Conservation (phyloP, 2,329 filamentous ascomycete species). For the Coniochaeta hoffmannii region DNA sequence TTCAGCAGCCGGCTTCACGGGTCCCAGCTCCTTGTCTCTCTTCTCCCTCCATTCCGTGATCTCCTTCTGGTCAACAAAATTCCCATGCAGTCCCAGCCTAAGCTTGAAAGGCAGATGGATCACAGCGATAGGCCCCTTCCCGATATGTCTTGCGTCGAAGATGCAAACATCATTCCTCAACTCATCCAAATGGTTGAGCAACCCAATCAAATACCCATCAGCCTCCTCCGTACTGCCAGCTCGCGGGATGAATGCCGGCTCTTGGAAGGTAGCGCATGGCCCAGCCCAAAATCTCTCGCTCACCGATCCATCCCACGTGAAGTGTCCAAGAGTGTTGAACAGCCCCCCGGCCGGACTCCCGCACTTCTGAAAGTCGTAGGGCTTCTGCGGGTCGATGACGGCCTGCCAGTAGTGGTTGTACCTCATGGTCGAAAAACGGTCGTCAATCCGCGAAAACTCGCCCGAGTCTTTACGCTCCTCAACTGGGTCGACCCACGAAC, state of each 20-base stretch:
- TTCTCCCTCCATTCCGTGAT: conserved; percentile 29
- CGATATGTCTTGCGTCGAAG: conserved; percentile 27
- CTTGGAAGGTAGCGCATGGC: conserved; percentile 35
- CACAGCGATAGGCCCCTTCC: conserved; percentile 25
- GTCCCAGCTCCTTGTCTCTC: conserved; percentile 17
- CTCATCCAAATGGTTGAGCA: conserved; percentile 33
- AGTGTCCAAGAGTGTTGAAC: conserved; percentile 35
- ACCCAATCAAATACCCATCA: conserved; percentile 38
- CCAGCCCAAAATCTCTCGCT: conserved; percentile 30
- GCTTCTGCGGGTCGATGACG: conserved; percentile 21
- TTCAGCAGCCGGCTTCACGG: neutral
- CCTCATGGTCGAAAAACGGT: conserved; percentile 30
- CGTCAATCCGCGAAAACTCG: conserved; percentile 38
- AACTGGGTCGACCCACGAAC: conserved; percentile 26
- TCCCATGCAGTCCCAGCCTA: conserved; percentile 29
- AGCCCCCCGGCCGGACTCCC: conserved; percentile 29
- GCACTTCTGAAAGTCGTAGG: conserved; percentile 33
- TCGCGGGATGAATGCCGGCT: conserved; percentile 41
- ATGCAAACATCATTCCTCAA: conserved; percentile 30
- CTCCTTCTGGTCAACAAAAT: conserved; percentile 27
- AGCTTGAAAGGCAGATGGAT: conserved; percentile 28
- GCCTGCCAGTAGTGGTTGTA: conserved; percentile 37
- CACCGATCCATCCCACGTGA: conserved; percentile 22
- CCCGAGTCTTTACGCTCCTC: conserved; percentile 10
- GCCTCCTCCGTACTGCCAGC: conserved; percentile 26